These are phyloP conservation scores for Dendrobium nobile DNA, from an alignment of 106 monocot species.

Conservation along the genomic window DNA sequence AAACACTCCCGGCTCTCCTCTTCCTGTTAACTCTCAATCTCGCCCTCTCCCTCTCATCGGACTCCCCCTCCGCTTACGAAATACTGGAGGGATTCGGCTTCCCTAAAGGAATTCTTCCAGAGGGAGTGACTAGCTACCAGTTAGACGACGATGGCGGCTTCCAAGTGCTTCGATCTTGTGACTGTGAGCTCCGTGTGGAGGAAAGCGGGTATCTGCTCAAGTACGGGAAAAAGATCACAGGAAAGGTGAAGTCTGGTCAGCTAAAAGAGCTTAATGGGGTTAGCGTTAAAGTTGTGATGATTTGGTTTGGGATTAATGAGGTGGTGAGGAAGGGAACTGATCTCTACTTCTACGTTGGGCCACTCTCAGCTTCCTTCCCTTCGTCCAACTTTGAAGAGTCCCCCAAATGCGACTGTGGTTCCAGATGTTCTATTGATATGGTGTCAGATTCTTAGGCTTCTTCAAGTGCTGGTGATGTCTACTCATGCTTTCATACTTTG, in stretches of 20 bases:
- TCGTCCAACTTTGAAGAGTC: conserved; percentile 53
- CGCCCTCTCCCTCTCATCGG: neutral
- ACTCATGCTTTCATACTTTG: neutral
- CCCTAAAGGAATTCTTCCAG: conserved; percentile 38
- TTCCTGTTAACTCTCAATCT: neutral
- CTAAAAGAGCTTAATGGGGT: conserved; percentile 44
- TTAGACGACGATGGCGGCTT: conserved; percentile 28
- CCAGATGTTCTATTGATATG: conserved; percentile 14
- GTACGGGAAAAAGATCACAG: conserved; percentile 43
- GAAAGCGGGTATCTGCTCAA: conserved; percentile 28
- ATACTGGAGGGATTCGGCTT: conserved; percentile 25
- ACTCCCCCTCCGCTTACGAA: conserved; percentile 32
- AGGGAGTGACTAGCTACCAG: conserved; percentile 29
- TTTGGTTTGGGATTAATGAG: conserved; percentile 58
- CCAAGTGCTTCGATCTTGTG: conserved; percentile 20
- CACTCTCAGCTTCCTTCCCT: conserved; percentile 50
- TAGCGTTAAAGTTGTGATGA: conserved; percentile 52
- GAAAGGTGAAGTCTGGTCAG: conserved; percentile 28
- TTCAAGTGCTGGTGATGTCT: neutral
- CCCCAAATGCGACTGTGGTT: conserved; percentile 49
- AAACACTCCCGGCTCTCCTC: neutral
- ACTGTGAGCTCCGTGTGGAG: conserved; percentile 27
- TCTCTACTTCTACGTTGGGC: conserved; percentile 57
- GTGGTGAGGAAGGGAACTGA: conserved; percentile 31
- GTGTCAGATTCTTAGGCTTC: neutral